Evolutionary conservation across 2,329 filamentous ascomycete genomes (phyloP), one percentile per base, ranked within the genome.

Genomic region (Pseudogymnoascus sp.): DNA sequence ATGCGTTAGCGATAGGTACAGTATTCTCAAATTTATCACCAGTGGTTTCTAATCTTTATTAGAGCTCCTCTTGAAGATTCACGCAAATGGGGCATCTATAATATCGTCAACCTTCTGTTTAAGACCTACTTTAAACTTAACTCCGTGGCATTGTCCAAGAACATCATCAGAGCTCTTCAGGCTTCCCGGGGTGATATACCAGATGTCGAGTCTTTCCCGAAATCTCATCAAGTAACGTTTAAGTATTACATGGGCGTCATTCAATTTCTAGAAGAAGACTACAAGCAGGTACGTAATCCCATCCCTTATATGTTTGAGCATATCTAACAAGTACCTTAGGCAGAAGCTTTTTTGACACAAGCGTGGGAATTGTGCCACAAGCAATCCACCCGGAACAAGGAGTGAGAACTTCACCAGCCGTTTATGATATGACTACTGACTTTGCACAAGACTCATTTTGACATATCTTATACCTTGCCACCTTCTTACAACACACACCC

Each of bases 121-220:
- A 97, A 97, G 77, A 97, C 92, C 1, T 97, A 97, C 75, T 99
- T 99, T 80, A 95, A 91, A 78, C 80, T 97, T 66, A 96, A 96
- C 76, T 90, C 89, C 35, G 88, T 95, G 63, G 87, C 86, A n/a
- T 80, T 97, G 18, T 96, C 88, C 16, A 92, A 94, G 73, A 97
- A 94, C 68, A 88, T 97, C 60, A 80, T 99, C 56, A 90, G 88
- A 68, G 92, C 91, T 0, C 81, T 99, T 59, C 82, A 87, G 56
- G 92, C 92, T 11, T 88, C 89, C 62, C 79, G 80, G 65, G 83
- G 84, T 50, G 93, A 99, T 70, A 88, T 99, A 78, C 94, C 94
- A 0, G 79, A 84, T 0, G 79, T 97, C 31, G 82, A 88, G 14
- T 79, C 83, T 12, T 99, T 96, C 70, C 93, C 94, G 1, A 91